Percentiles rank a stretch among this genome's conserved stretches.
These are phyloP conservation scores for Rhizopogon sp. DNA, from an alignment of 768 basidiomycete species.

Conservation along the genomic window DNA sequence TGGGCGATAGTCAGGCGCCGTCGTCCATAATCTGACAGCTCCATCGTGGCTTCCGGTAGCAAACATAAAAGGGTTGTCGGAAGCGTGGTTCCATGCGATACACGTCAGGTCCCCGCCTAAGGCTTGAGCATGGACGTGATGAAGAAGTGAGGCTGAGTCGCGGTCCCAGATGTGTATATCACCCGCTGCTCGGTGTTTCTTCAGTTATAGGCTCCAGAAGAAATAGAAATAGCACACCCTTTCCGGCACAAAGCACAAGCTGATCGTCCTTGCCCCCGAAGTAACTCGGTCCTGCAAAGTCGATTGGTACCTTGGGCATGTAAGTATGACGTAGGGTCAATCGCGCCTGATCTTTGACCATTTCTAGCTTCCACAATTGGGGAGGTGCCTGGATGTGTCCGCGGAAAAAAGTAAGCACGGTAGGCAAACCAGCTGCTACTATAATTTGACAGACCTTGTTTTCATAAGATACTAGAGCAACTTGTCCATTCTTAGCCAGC, in stretches of 20 bases:
- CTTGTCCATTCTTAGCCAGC: constrained; percentile 51
- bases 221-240: constrained; percentile 37
- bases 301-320: constrained; percentile 59
- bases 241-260: constrained; percentile 67
- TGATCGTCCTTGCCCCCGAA: constrained; percentile 73
- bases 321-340: constrained; percentile 56
- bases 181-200: constrained; percentile 40
- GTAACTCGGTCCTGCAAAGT: constrained; percentile 72
- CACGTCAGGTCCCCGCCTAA: constrained; percentile 61
- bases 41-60: constrained; percentile 72
- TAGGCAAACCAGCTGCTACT: not conserved
- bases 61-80: constrained; percentile 60
- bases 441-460: constrained; percentile 46
- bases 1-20: constrained; percentile 9
- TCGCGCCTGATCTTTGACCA: constrained; percentile 43
- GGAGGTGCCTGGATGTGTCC: constrained; percentile 46
- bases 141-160: constrained; percentile 62
- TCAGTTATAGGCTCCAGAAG: not conserved
- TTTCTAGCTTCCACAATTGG: constrained; percentile 63
- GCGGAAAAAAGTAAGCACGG: not conserved
- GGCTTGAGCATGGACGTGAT: constrained; percentile 54
- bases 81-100: constrained; percentile 67
- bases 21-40: constrained; percentile 63
- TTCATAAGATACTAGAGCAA: constrained; percentile 70
- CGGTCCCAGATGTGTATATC: constrained; percentile 80